Base-by-base conservation (phyloP, 306 rosid species). In the Acacia confusa region DNA sequence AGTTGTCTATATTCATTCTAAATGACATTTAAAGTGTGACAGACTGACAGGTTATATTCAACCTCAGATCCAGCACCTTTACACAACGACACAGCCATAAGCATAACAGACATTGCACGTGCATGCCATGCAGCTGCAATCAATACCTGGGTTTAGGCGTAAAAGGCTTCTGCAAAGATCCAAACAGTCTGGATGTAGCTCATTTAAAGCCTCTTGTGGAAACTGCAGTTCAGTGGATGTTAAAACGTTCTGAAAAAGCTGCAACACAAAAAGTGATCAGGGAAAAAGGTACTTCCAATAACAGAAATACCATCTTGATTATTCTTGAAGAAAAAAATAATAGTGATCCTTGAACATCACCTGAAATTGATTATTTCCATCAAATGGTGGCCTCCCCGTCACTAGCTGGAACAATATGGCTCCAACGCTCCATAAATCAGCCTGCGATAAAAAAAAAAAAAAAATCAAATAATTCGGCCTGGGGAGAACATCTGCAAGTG, bases 381-480 rank as follows among this genome's bases (percentile, higher is more conserved):
- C 84, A 81, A 92, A 96, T 38, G 99, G 99, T n/a, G 90, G 97
- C 84, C 82, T 91, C 81, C 99, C 99, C 12, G 91, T 91, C 72
- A 93, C 92, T 60, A 96, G 89, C 84, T 96, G 97, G 87, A 88
- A 96, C 80, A 96, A 85, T 80, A 93, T 92, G 79, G 99, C 94
- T 68, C 99, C 99, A 66, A 96, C 99, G 75, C 99, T 96, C 99
- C 99, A 93, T 74, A 96, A 89, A 88, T 96, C 99, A 76, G 98
- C 99, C 99, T 96, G 91, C 85, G 88, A 47, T 68, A 34, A 85
- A n/a, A 76, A 81, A 13, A 76, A 47, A 71, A 41, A 85, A n/a
- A 76, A 81, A 14, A 76, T 20, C 10, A 69, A 25, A 20, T 70
- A 47, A 10, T 44, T 8, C 11, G 52, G 19, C 17, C 19, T 14